These are phyloP conservation scores for Dactylis glomerata DNA, from an alignment of 176 grass and related monocot species.

Conservation along the genomic window DNA sequence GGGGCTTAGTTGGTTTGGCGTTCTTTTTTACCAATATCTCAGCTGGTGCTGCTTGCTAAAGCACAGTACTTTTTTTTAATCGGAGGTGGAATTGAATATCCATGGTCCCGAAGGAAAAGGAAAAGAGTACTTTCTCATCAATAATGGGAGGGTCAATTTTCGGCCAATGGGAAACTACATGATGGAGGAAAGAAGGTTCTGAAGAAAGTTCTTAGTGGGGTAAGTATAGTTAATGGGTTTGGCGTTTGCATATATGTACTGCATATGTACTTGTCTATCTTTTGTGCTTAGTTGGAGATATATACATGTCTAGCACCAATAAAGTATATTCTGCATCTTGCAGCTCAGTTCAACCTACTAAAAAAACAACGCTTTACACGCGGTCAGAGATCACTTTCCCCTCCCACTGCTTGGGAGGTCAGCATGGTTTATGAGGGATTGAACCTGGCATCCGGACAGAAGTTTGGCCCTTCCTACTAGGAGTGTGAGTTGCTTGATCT, in stretches of 20 bases:
- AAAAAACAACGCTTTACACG: no score
- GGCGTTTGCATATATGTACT: background rate
- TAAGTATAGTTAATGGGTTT: conserved; percentile 49
- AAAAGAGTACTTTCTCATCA: conserved; percentile 64
- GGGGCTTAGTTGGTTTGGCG: background rate
- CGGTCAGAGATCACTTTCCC: no score
- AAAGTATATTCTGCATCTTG: conserved; percentile 5
- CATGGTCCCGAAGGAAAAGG: conserved; percentile 97
- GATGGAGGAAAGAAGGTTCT: conserved; percentile 88
- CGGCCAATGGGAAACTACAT: conserved; percentile 68
- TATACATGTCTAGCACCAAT: background rate
- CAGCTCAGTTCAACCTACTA: conserved; percentile 23
- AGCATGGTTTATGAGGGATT: conserved; percentile 48
- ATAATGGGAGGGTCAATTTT: conserved; percentile 71
- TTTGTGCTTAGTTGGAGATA: conserved; percentile 8
- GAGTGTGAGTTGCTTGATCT: conserved; percentile 67
- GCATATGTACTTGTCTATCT: background rate
- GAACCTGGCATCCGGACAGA: conserved; percentile 79
- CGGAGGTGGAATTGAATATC: conserved; percentile 91
- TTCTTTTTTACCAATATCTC: background rate
- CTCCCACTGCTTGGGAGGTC: no score
- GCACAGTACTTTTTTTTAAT: conserved; percentile 3
- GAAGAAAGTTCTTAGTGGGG: conserved; percentile 95
- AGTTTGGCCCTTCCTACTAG: conserved; percentile 98
- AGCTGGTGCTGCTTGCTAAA: conserved; percentile 25